phyloP scores from a whole-genome alignment of 805 yeast genomes.

The Debaryomyces castellii region DNA sequence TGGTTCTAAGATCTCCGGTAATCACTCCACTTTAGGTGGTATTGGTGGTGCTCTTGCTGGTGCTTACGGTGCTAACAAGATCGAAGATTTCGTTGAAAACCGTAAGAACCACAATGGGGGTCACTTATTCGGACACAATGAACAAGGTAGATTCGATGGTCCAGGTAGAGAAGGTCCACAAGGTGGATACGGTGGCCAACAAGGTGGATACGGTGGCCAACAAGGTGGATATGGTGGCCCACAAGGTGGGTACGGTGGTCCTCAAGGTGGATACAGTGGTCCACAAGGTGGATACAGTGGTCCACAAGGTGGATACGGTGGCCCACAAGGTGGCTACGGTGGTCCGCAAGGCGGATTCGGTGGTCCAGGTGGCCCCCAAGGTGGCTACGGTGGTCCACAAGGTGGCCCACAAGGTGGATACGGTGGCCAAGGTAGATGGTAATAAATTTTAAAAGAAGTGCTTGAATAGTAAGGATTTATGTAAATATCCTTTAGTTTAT shows the following conservation, averaged over 20 bases:
- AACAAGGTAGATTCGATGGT: slow-evolving; percentile 7
- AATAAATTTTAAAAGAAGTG: not conserved
- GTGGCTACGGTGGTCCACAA: slow-evolving; percentile 10
- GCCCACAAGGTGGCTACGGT: slow-evolving; percentile 16
- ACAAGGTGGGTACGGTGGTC: slow-evolving; percentile 13
- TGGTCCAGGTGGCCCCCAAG: slow-evolving; percentile 4
- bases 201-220: slow-evolving; percentile 5
- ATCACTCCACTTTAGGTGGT: slow-evolving; percentile 44
- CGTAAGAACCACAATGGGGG: slow-evolving; percentile 4
- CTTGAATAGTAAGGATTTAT: not conserved
- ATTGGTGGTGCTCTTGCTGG: slow-evolving; percentile 56
- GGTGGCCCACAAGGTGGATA: slow-evolving; percentile 6
- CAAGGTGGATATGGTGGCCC: slow-evolving; percentile 6
- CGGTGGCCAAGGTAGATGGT: slow-evolving; percentile 4
- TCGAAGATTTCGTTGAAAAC: slow-evolving; percentile 39
- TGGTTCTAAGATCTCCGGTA: slow-evolving; percentile 44
- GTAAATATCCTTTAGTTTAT: not conserved
- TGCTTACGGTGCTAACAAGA: slow-evolving; percentile 53
- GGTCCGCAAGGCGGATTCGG: slow-evolving; percentile 7
- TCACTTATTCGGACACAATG: slow-evolving; percentile 2
- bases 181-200: not conserved
- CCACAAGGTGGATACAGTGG: slow-evolving; percentile 3
- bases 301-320: slow-evolving; percentile 12
- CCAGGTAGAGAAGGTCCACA: slow-evolving; percentile 7
- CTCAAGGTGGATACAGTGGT: slow-evolving; percentile 8